Base-by-base conservation (phyloP, 176 grass and related monocot species). In the Oryza nivara region DNA sequence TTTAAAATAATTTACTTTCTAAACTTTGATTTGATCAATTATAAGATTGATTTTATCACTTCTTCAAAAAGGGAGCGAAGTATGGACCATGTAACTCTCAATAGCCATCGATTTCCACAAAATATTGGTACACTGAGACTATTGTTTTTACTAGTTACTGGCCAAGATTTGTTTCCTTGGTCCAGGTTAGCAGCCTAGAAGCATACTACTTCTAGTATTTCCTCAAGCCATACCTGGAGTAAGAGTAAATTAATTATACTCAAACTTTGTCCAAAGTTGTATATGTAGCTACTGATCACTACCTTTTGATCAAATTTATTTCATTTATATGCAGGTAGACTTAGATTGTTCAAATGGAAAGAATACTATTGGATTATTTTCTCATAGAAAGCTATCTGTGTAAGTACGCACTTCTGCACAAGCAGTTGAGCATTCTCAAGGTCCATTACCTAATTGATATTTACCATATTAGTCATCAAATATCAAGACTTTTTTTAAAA, bases 321-420 rank as follows among this genome's bases (percentile, higher is more conserved):
- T 58, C 17, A 17, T 58, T 1, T 38, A 26, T 26, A 35, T 87
- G 65, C 80, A 94, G 92, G 83, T 94, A 63, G 92, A 94, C 72
- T 89, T 94, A 80, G 92, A 94, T 17, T 94, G 89, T 56, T 78
- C 87, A 47, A 91, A 94, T 82, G 89, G 89, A 9, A 77, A 73
- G 44, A 94, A 86, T 78, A 89, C 89, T 71, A 91, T 92, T 82
- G 89, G 89, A 44, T 76, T 94, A 38, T 94, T 94, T 60, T 85
- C 89, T 40, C 92, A 92, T 64, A 92, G 77, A 70, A 94, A 92
- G 75, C 51, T 94, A 60, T 92, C 89, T 70, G 84, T 89, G 89
- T 94, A 82, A 89, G 87, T 92, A 73, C 38, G 65, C 12, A n/a
- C 10, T 82, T 16, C 41, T 7, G 14, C 47, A 65, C 86, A 30